Conservation (phyloP, 441 rosid genomes). For the Populus hybrid region DNA sequence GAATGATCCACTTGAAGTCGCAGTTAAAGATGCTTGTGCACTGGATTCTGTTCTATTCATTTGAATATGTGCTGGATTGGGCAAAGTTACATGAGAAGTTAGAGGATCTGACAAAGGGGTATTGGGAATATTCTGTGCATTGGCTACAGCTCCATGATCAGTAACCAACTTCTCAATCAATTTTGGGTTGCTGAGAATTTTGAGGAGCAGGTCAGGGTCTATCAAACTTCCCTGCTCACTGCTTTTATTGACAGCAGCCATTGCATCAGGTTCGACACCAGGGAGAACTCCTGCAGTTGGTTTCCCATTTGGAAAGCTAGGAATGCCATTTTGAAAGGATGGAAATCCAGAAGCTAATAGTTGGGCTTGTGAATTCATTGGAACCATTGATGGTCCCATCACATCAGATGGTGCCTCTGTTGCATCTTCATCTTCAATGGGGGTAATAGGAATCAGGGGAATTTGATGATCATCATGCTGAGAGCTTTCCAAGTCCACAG, state of each 20-base stretch:
- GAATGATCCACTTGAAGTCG: conserved; percentile 47
- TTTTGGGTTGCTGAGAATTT: conserved; percentile 72
- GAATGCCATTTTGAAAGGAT: conserved; percentile 24
- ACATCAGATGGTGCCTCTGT: conserved; percentile 42
- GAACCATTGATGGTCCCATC: conserved; percentile 27
- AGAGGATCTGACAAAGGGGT: conserved; percentile 23
- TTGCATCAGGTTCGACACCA: conserved; percentile 48
- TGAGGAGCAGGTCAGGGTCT: conserved; percentile 75
- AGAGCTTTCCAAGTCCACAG: conserved; percentile 43
- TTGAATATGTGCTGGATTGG: conserved; percentile 37
- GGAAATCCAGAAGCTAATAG: conserved; percentile 33
- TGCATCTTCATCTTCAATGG: conserved; percentile 87
- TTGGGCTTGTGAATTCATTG: conserved; percentile 42
- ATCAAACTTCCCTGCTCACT: conserved; percentile 63
- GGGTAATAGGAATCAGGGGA: conserved; percentile 64
- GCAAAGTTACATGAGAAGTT: conserved; percentile 13
- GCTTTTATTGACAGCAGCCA: conserved; percentile 65
- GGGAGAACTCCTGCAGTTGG: conserved; percentile 24
- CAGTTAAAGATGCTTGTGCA: conserved; percentile 28
- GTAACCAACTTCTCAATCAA: conserved; percentile 69
- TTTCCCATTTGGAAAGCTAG: conserved; percentile 30
- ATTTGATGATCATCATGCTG: conserved; percentile 42
- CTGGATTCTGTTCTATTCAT: conserved; percentile 40
- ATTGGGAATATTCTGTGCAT: conserved; percentile 34
- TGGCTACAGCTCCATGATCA: conserved; percentile 47